Evolutionary conservation across 345 rosid species (phyloP), one percentile per base, ranked within the genome.

Genomic region (Camelina sativa): DNA sequence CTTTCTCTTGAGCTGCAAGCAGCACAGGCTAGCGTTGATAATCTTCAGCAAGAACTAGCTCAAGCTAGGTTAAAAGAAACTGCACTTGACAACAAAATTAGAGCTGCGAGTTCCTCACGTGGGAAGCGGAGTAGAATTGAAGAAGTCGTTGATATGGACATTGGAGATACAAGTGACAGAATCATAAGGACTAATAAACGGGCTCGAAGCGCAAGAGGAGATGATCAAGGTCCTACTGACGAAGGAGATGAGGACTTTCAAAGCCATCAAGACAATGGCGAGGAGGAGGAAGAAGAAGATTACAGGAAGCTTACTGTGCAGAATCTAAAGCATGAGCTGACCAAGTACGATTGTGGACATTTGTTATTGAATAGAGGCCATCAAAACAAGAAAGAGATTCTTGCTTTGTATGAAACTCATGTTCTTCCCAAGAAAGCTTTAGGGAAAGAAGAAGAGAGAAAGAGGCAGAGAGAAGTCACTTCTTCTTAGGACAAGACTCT

Each of bases 321-420:
- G 82, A 88, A 80, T 73, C 95, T 96, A 2, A 96, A 82, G 87
- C 95, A 89, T 76, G 99, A 96, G 41, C 89, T 96, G 51, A 92
- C 93, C 0, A 96, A 85, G 80, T 89, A 91, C 58, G 84, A 89
- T 66, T 91, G 86, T 11, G 99, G 93, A 10, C 96, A 86, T 4
- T 90, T 90, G 85, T 79, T 96, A 56, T 90, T 92, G 40, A 85
- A 86, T 73, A 59, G 89, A 75, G 89, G 82, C 74, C 94, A 81
- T 74, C 89, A 87, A 10, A 88, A 80, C 80, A 96, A 89, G 89
- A 91, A 87, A 76, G 98, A 96, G 46, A 84, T 92, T 75, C 81
- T 92, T 37, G 88, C 93, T 1, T 82, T 96, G 57, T 92, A 91
- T 46, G 97, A 96, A 86, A 76, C 83, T 66, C 83, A 73, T 71